Evolutionary conservation across 768 basidiomycete genomes (phyloP).

Genomic region (Agaricus sinodeliciosus): DNA sequence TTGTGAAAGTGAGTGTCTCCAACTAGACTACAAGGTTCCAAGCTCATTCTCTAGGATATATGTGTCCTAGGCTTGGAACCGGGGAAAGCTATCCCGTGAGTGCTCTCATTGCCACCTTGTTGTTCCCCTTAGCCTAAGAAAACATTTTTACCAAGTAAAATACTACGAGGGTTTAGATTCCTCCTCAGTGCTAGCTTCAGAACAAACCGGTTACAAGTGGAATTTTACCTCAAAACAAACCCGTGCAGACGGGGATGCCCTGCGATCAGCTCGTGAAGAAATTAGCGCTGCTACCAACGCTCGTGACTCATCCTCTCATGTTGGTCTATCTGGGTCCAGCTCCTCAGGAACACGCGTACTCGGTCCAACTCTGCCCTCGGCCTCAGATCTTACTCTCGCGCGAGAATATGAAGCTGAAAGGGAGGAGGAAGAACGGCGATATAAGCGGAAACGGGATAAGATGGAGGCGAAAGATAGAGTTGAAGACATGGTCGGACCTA

Average conservation of each 20-base stretch:
- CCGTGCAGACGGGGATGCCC: constrained; percentile 48
- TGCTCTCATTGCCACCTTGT: constrained; percentile 2
- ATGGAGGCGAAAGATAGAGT: constrained; percentile 59
- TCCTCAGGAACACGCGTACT: constrained; percentile 26
- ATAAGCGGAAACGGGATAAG: constrained; percentile 63
- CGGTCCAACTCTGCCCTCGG: constrained; percentile 65
- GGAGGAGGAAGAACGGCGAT: constrained; percentile 41
- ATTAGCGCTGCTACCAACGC: constrained; percentile 46
- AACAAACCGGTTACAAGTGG: constrained; percentile 85
- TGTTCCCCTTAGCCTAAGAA: not conserved
- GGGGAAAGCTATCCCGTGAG: constrained; percentile 63
- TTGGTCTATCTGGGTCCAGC: constrained; percentile 17
- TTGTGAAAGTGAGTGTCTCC: constrained; percentile 57
- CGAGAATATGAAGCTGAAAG: constrained; percentile 55
- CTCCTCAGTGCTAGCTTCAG: constrained; percentile 47
- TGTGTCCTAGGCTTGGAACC: constrained; percentile 65
- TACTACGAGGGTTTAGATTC: constrained; percentile 53
- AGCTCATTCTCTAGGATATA: constrained; percentile 1
- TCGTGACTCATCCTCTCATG: constrained; percentile 16
- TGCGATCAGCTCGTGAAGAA: constrained; percentile 53
- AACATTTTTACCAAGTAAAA: constrained; percentile 13
- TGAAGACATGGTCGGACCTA: constrained; percentile 79
- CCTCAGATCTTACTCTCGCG: constrained; percentile 63
- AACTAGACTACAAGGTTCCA: constrained; percentile 1
- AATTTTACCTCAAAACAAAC: constrained; percentile 66